Base-by-base conservation (phyloP, 148 eudicot species). In the Silene uniflora region DNA sequence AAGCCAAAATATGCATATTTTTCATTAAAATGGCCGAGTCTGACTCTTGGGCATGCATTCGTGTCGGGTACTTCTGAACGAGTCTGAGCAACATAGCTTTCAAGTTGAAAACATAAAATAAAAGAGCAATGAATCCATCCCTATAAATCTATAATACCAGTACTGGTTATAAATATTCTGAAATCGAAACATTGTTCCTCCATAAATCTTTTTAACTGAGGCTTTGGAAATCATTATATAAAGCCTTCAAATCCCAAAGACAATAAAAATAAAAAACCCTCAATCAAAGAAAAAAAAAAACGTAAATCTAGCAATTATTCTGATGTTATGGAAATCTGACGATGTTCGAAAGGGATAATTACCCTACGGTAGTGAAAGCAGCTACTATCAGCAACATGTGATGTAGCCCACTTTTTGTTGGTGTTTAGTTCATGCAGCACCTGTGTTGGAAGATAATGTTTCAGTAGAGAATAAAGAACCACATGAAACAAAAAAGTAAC, bases 331-430 rank as follows among this genome's bases (percentile, higher is more conserved):
- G 13, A 65, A 54, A n/a, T 66, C 32, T n/a, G 29, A 14, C 52
- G 18, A 21, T 22, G 5, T 14, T 23, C 69, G 60, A 11, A 46
- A 64, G 47, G 29, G 60, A 77, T 67, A 74, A 81, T 84, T 81
- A 93, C 98, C 72, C 88, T 78, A 27, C 91, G 95, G 87, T 88
- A 91, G 76, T 91, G 98, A 81, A 91, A 93, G 80, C 92, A 91
- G 67, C 93, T 91, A 82, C 82, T 91, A 81, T 93, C 97, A 73
- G 98, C 85, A 75, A 90, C 88, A 80, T 93, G 89, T 77, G 91
- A 83, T 29, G 86, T 86, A 80, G 89, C 91, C 97, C 97, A 93
- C 32, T 84, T 86, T 79, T 82, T 87, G 81, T 82, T 87, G 66
- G 67, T 80, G 25, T 78, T 78, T 63, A 93, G 76, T 85, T 93